Evolutionary conservation across 2,329 filamentous ascomycete genomes (phyloP), one percentile per base, ranked within the genome.

Genomic region (Lasiodiplodia gonubiensis): DNA sequence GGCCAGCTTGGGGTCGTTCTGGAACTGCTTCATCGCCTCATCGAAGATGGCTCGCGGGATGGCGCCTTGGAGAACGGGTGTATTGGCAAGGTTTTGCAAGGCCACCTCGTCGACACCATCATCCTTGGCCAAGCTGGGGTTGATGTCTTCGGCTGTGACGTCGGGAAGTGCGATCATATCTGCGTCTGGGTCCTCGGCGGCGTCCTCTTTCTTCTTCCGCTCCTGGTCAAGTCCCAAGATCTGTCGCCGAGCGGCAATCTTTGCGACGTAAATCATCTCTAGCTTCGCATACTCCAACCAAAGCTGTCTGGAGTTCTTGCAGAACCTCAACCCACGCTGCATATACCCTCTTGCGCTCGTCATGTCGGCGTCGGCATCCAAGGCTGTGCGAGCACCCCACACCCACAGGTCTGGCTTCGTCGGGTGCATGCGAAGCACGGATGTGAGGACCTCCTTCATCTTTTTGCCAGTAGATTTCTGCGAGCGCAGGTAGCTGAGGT

Each of bases 21-120:
- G 89, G 64, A 91, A 86, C 73, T 97, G 90, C 77, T 91, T 92
- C 81, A 89, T 89, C 6, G 93, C 90, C 25, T 92, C 88, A 74
- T 97, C 93, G 75, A 97, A 97, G 57, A 99, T 92, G 48, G 94
- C 93, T 67, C 93, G 86, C 2, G 95, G 94, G 71, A 99, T 97
- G 18, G 93, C 95, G n/a, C 95, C 95, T 69, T 91, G 92, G 70
- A 97, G 85, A 11, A 93, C 93, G 4, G 94, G 93, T 57, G 93
- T 94, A 67, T 85, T 82, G 46, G 86, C 86, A 18, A 91, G 80
- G 69, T 88, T 88, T 74, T 90, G 84, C 70, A 97, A 81, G 65
- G 84, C 83, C 71, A 82, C 78, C 73, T 88, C 81, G 66, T 85
- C 80, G 67, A 80, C 75, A 64, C 80, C 77, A 66, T 79, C 85